phyloP scores from a whole-genome alignment of 352 stramenopile genomes.

The Phytopythium sindhum region DNA sequence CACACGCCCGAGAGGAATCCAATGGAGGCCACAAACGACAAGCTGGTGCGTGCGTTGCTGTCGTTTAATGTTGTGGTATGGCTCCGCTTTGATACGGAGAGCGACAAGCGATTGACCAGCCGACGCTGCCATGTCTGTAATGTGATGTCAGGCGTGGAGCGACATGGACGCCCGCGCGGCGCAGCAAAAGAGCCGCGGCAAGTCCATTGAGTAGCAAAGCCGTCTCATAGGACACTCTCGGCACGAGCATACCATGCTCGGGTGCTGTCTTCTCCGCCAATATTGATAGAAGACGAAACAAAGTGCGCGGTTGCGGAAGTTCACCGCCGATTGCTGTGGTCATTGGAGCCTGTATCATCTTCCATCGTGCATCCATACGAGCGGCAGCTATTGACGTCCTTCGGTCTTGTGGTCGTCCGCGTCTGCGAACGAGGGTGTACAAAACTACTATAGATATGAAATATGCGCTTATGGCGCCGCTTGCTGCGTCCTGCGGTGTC shows the following conservation, averaged over 20 bases:
- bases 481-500: neutral
- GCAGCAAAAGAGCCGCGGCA: conserved; percentile 7
- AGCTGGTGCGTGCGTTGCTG: conserved; percentile 31
- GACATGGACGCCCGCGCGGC: conserved; percentile 47
- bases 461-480: neutral
- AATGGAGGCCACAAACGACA: conserved; percentile 30
- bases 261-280: too few species aligned
- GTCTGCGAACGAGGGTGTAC: neutral
- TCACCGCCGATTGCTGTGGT: neutral
- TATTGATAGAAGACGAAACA: too few species aligned
- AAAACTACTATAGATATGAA: neutral
- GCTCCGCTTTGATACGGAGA: conserved; percentile 2
- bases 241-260: too few species aligned
- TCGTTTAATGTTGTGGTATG: neutral
- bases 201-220: neutral
- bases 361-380: neutral
- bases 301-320: neutral
- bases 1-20: conserved; percentile 43
- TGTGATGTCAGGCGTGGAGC: conserved; percentile 47
- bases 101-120: conserved; percentile 12
- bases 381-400: neutral
- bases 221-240: neutral
- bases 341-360: neutral
- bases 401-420: neutral
- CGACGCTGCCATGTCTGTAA: neutral